Evolutionary conservation across 2,329 filamentous ascomycete species (phyloP).

Genomic region (Colletotrichum shisoi): DNA sequence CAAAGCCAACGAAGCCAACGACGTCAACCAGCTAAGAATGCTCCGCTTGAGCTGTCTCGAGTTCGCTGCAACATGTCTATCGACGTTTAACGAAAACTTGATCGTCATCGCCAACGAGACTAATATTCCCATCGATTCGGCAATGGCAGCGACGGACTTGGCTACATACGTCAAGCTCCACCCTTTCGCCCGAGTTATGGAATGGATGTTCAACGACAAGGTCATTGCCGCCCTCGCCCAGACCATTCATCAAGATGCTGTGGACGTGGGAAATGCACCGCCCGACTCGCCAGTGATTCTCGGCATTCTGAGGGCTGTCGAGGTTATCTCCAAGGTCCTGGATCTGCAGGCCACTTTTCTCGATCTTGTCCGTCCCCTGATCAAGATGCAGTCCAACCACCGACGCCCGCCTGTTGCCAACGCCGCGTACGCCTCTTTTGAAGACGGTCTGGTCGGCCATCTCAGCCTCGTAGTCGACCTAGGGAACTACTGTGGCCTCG

Average conservation of each 20-base stretch:
- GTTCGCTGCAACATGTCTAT: slow-evolving; percentile 80
- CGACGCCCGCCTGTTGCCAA: slow-evolving; percentile 72
- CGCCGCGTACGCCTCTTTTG: slow-evolving; percentile 83
- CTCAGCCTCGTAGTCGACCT: slow-evolving; percentile 81
- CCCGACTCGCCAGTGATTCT: slow-evolving; percentile 83
- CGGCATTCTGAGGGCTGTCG: slow-evolving; percentile 79
- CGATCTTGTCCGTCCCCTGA: slow-evolving; percentile 81
- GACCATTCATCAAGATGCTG: slow-evolving; percentile 77
- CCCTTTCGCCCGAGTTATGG: slow-evolving; percentile 93
- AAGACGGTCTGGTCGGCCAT: slow-evolving; percentile 87
- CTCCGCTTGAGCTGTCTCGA: slow-evolving; percentile 82
- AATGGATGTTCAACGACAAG: slow-evolving; percentile 96
- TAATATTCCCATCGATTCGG: slow-evolving; percentile 75
- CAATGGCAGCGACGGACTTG: slow-evolving; percentile 77
- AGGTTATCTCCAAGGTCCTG: slow-evolving; percentile 83
- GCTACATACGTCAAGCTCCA: slow-evolving; percentile 84
- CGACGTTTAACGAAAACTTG: slow-evolving; percentile 92
- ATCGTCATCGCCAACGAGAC: slow-evolving; percentile 85
- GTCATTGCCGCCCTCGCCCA: slow-evolving; percentile 82
- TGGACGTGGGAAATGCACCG: slow-evolving; percentile 74
- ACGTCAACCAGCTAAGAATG: slow-evolving; percentile 73
- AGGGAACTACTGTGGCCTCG: slow-evolving; percentile 85
- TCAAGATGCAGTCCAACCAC: slow-evolving; percentile 71
- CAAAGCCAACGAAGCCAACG: slow-evolving; percentile 70
- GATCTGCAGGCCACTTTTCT: slow-evolving; percentile 91